phyloP scores from a whole-genome alignment of 345 rosid genomes.

The Turnera subulata region DNA sequence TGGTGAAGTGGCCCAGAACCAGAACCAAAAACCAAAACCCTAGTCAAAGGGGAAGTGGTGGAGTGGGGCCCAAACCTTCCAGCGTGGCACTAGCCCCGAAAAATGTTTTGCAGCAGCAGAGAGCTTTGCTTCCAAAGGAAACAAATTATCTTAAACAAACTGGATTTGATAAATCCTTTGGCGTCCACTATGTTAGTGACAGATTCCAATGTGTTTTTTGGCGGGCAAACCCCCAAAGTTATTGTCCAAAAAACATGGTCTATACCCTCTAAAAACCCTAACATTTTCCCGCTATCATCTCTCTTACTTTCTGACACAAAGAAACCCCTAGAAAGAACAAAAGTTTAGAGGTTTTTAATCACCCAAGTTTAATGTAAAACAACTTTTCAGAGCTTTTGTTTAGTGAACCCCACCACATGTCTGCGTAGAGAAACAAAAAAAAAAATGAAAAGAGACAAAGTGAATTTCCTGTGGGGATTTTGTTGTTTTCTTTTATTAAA shows the following conservation, averaged over 20 bases:
- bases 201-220: constrained; percentile 24
- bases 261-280: background rate
- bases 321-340: constrained; percentile 15
- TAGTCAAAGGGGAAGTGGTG: constrained; percentile 18
- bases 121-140: background rate
- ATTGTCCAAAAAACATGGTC: background rate
- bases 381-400: constrained; percentile 16
- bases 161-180: constrained; percentile 40
- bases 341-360: background rate
- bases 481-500: constrained; percentile 34
- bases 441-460: constrained; percentile 29
- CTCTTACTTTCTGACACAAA: constrained; percentile 19
- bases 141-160: constrained; percentile 16
- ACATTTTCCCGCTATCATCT: constrained; percentile 35
- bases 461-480: constrained; percentile 12
- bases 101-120: background rate
- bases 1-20: background rate
- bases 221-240: constrained; percentile 52
- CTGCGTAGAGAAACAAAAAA: constrained; percentile 1
- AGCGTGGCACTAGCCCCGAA: constrained; percentile 22
- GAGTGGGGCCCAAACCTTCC: constrained; percentile 3
- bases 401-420: constrained; percentile 33
- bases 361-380: too few species aligned
- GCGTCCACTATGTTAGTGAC: constrained; percentile 45
- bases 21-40: background rate